Base-by-base conservation (phyloP, 495 filamentous ascomycete genomes). In the Haplographium delicatum region DNA sequence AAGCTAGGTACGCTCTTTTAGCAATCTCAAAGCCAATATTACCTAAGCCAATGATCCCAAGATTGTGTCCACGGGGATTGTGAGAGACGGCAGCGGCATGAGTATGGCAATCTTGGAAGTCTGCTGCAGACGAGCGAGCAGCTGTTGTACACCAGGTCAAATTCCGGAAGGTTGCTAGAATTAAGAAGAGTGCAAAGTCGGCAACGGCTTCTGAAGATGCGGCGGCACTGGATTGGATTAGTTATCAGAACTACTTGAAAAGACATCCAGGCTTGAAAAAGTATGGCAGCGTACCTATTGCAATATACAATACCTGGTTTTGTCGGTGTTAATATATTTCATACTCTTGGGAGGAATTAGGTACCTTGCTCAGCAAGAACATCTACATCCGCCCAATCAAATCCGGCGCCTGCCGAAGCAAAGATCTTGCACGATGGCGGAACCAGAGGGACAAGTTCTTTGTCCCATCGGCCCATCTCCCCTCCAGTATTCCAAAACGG, bases 401-500 rank as follows among this genome's bases (percentile, higher is more conserved):
- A 88, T 3, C 84, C 85, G 11, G 86, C 82, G 10, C 85, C 86
- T 3, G 86, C 84, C 53, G 78, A 82, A 13, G 85, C 83, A 65
- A 81, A 86, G 1, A 89, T 76, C 60, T 74, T 80, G 53, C 85
- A 81, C 4, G 74, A 76, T 20, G 69, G 55, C 0, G 86, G 86
- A 10, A 91, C 68, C 26, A 88, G 60, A 3, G 68, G 63, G 27
- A 89, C 82, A 35, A 89, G 65, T 61, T 89, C 85, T 26, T 68
- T 66, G 60, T 89, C 84, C 86, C 86, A 91, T 40, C 70, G 66
- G 11, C 83, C 83, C 85, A 89, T 88, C 68, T 89, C 86, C 9
- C 82, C 82, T 6, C 85, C 85, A 0, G 80, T 86, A 44, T 85
- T 85, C 85, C 84, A 89, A 61, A 86, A 88, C 0, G 85, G 86